Evolutionary conservation across 2,329 filamentous ascomycete species (phyloP), one percentile per base, ranked within the genome.

Genomic region (Incumbomyces delicatus): DNA sequence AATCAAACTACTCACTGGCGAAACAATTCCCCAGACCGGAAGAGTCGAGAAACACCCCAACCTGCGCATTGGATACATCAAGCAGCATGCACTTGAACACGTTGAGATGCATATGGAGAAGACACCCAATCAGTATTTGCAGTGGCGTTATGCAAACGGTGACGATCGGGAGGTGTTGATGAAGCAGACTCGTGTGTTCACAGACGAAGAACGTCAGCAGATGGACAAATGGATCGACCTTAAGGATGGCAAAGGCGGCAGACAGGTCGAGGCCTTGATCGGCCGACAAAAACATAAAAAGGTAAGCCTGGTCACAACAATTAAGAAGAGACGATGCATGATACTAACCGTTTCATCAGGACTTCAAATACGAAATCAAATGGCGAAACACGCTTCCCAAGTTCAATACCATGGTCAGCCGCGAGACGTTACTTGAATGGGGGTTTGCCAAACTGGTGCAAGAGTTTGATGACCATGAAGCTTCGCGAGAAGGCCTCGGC

Each of bases 61-160:
- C 66, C 71, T 98, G 61, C 89, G 92, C 75, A 95, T 98, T 60
- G 92, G 92, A 46, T 98, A 98, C 74, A 96, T 98, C 73, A 96
- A 96, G 74, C 92, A 98, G 73, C 92, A 98, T 67, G 92, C 92
- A 37, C 77, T 98, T 11, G 92, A 98, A 74, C 92, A 98, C 78
- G 92, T 98, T 10, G 90, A 98, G 71, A 95, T 95, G 90, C 92
- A 98, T 63, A 74, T 96, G 58, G 92, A 98, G 69, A 98, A 98
- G 79, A 98, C 92, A 0, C 92, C 92, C 34, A 96, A 95, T 66
- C 92, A 98, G 69, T 98, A 98, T 63, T 77, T 98, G 30, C 92
- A 96, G 69, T 98, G 92, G 92, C 86, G 92, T 60, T 98, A 96
- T 63, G 87, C 87, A 60, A 87, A 96, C 61, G 92, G 92, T 61